Conservation (phyloP, 768 basidiomycete genomes). For the Pilatotrama ljubarskyi region DNA sequence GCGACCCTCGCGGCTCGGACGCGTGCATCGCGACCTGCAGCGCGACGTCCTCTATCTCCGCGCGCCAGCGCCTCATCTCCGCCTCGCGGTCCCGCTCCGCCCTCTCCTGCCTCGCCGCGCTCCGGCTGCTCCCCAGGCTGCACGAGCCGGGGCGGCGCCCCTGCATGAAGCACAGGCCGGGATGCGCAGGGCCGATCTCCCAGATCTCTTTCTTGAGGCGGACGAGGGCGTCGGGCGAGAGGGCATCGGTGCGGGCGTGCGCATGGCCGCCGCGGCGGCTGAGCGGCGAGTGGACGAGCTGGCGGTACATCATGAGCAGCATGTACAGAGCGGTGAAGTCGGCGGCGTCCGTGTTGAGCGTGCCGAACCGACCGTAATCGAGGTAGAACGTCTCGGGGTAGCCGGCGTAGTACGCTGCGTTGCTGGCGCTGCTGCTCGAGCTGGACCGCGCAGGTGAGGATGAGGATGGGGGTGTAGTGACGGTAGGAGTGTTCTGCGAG, state of each 20-base stretch:
- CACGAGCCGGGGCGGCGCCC: slow-evolving; percentile 18
- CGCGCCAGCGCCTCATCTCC: slow-evolving; percentile 48
- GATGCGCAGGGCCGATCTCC: slow-evolving; percentile 60
- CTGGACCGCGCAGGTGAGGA: slow-evolving; percentile 49
- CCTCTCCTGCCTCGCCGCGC: slow-evolving; percentile 14
- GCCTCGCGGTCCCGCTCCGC: slow-evolving; percentile 39
- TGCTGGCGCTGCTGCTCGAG: slow-evolving; percentile 30
- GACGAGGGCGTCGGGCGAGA: slow-evolving; percentile 52
- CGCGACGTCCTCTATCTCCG: slow-evolving; percentile 62
- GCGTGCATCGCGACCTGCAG: slow-evolving; percentile 77
- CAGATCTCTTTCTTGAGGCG: slow-evolving; percentile 75
- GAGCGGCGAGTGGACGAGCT: slow-evolving; percentile 57
- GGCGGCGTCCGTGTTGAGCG: slow-evolving; percentile 68
- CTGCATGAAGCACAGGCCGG: slow-evolving; percentile 58
- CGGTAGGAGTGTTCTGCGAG: slow-evolving; percentile 11
- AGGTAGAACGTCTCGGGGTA: slow-evolving; percentile 83
- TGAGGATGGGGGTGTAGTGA: slow-evolving; percentile 48
- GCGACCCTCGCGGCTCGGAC: slow-evolving; percentile 38
- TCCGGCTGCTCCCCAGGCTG: slow-evolving; percentile 14
- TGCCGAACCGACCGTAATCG: slow-evolving; percentile 67
- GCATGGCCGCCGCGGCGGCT: background rate
- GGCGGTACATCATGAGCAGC: slow-evolving; percentile 78
- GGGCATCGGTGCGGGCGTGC: slow-evolving; percentile 30
- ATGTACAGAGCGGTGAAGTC: slow-evolving; percentile 78
- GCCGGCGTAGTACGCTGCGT: slow-evolving; percentile 37